Conservation (phyloP, 805 yeast genomes). For the Spathaspora arborariae region DNA sequence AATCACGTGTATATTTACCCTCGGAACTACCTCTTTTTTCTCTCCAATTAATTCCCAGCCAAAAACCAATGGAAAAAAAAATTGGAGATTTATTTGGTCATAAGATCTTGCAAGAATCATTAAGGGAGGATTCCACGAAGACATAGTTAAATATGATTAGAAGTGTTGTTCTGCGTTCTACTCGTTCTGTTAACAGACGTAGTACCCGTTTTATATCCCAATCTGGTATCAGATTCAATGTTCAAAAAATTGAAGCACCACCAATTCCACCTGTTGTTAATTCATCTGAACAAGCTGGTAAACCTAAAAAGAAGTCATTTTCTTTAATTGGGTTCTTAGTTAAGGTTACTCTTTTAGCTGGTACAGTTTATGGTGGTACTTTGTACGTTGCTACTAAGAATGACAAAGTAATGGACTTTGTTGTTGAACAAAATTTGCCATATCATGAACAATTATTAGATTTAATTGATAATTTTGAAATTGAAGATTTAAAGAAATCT, state of each 20-base stretch:
- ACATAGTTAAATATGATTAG: conserved; percentile 4
- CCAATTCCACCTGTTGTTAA: conserved; percentile 3
- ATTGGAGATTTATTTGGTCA: neutral
- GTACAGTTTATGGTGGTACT: conserved; percentile 36
- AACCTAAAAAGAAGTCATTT: conserved; percentile 24
- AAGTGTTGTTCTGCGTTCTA: conserved; percentile 4
- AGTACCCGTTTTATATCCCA: conserved; percentile 7
- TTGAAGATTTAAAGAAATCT: conserved; percentile 25
- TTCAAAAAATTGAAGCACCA: conserved; percentile 1
- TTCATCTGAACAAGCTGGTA: conserved; percentile 1
- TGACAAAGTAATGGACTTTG: conserved; percentile 42
- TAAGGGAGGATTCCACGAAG: too few relatives aligned
- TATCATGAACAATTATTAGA: conserved; percentile 39
- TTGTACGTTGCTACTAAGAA: conserved; percentile 40
- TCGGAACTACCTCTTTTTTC: neutral
- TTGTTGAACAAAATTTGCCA: conserved; percentile 40
- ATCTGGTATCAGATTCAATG: conserved; percentile 3
- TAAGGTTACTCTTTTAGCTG: conserved; percentile 23
- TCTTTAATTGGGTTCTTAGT: conserved; percentile 29
- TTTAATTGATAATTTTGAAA: conserved; percentile 29
- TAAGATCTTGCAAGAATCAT: neutral
- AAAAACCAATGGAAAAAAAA: neutral
- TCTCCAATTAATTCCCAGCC: neutral
- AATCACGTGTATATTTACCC: neutral
- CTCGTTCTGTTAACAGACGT: neutral